A percentile compares a stretch with the other conserved stretches of the same genome.
Evolutionary conservation across 352 stramenopile species (phyloP).

Genomic region (Phytopythium litorale): DNA sequence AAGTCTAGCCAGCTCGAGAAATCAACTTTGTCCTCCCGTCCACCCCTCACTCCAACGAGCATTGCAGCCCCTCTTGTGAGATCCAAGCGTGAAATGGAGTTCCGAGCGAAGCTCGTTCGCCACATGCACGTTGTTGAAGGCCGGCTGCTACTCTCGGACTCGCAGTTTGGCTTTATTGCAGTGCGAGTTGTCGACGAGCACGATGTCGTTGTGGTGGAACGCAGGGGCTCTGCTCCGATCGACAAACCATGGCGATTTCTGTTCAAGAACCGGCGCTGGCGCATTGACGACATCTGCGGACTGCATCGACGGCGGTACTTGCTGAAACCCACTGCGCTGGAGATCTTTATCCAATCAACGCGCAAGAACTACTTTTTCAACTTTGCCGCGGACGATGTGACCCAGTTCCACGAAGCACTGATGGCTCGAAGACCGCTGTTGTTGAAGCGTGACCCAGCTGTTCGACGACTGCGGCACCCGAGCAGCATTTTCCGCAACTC

Average conservation of each 20-base stretch:
- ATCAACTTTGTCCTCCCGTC: neutral
- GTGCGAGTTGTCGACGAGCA: constrained; percentile 76
- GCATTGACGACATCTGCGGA: constrained; percentile 65
- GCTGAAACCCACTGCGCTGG: constrained; percentile 72
- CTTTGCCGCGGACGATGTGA: constrained; percentile 46
- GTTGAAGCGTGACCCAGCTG: constrained; percentile 64
- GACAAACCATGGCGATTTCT: constrained; percentile 58
- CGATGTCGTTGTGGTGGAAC: constrained; percentile 52
- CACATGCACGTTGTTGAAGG: constrained; percentile 77
- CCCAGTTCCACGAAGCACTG: constrained; percentile 60
- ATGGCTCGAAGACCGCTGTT: constrained; percentile 54
- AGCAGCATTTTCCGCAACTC: constrained; percentile 82
- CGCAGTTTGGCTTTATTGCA: constrained; percentile 55
- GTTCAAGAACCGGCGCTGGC: constrained; percentile 68
- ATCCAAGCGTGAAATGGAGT: constrained; percentile 18
- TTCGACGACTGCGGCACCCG: constrained; percentile 71
- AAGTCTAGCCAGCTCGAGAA: constrained; percentile 10
- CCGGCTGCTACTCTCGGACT: constrained; percentile 47
- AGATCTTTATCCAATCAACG: constrained; percentile 79
- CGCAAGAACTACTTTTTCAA: constrained; percentile 89
- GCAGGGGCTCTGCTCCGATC: constrained; percentile 27
- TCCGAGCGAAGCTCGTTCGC: constrained; percentile 64
- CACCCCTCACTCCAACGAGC: neutral
- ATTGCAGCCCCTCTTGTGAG: neutral
- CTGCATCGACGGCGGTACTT: constrained; percentile 77